Conservation (phyloP, 129 eudicot genomes). For the Mikania micrantha region DNA sequence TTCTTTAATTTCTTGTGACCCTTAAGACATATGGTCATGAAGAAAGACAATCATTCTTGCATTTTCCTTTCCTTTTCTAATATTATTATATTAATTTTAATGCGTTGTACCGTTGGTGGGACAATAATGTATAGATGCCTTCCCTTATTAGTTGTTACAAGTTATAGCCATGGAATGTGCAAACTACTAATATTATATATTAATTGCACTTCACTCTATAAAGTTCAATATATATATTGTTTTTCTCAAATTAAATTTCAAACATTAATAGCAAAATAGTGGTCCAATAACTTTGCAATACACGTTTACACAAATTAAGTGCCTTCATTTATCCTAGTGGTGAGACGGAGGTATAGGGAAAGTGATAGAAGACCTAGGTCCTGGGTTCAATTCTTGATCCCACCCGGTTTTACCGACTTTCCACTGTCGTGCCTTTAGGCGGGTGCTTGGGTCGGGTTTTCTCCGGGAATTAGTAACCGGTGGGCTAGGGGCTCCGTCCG, state of each 20-base stretch:
- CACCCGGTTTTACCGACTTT: too few species aligned
- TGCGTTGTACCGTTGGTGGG: slow-evolving; percentile 20
- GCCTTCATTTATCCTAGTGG: slow-evolving; percentile 15
- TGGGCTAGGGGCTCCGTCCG: too few species aligned
- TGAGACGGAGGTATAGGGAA: too few species aligned
- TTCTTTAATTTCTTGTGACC: too few species aligned
- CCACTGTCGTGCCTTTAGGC: too few species aligned
- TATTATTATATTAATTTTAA: not conserved
- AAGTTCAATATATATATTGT: too few species aligned
- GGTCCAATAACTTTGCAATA: slow-evolving; percentile 10
- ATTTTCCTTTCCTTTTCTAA: not conserved
- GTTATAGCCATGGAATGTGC: slow-evolving; percentile 19
- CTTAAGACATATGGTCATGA: not conserved
- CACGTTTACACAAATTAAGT: not conserved
- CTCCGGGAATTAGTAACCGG: too few species aligned
- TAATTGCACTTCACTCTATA: slow-evolving; percentile 20
- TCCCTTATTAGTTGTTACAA: too few species aligned
- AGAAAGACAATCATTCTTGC: not conserved
- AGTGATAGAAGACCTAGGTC: too few species aligned
- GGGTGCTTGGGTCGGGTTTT: too few species aligned
- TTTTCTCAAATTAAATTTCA: not conserved
- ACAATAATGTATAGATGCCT: slow-evolving; percentile 20
- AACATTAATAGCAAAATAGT: not conserved
- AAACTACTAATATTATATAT: slow-evolving; percentile 11
- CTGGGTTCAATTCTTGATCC: too few species aligned